Base-by-base conservation (phyloP, 2,329 filamentous ascomycete species). In the Neofusicoccum parvum region DNA sequence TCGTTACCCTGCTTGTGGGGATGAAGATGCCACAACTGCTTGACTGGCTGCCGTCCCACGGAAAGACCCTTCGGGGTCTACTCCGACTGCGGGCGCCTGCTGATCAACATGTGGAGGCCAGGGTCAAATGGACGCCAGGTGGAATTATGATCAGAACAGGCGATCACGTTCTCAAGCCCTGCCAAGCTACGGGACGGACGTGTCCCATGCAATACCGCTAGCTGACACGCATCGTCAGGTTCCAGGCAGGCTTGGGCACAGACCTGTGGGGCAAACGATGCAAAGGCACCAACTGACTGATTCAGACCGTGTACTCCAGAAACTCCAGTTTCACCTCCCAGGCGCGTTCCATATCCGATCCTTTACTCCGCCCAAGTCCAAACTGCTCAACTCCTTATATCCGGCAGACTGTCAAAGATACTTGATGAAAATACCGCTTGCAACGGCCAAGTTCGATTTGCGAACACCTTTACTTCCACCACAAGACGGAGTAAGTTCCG, bases 401-500 rank as follows among this genome's bases (percentile, higher is more conserved):
- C 41, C 41, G n/a, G 41, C 17, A 45, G n/a, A 20, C 32, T 46
- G 11, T 48, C 7, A 37, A 23, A 23, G 32, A 37, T 34, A 43
- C 43, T 36, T 15, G 43, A 17, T 60, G 56, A 36, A 46, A 20
- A n/a, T 12, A 27, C 27, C 27, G 27, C 1, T 23, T 32, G 23
- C 14, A 39, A 17, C n/a, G 27, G 27, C 27, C 27, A 32, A 7
- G 27, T 5, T 17, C 14, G 11, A 15, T 37, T 43, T 17, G 17
- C 15, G 7, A 46, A 12, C 3, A 15, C 34, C 43, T 20, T 50
- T 17, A 65, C 15, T 65, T 51, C 63, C 63, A 65, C 63, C 63
- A 65, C 34, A 65, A 17, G 1, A 65, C 63, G 12, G 63, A 65
- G 11, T 58, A 65, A 32, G 51, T 65, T 9, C 63, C 63, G 14